Evolutionary conservation across 2,329 filamentous ascomycete species (phyloP).

Genomic region (Fusarium sp.): DNA sequence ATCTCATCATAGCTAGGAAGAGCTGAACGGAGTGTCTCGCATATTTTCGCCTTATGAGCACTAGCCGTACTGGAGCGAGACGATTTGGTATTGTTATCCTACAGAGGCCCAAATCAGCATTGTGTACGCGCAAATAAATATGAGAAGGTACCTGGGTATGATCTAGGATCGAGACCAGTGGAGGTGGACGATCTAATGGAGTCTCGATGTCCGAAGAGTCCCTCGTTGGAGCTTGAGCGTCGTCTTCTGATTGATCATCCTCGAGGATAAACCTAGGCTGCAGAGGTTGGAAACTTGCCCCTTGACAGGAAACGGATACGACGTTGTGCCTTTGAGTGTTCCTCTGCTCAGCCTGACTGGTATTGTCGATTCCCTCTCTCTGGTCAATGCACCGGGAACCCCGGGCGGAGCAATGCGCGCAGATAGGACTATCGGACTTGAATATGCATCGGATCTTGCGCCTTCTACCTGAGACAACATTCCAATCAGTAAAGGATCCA

Average conservation of each 20-base stretch:
- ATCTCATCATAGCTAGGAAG: neutral
- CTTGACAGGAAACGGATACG: neutral
- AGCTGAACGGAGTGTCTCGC: neutral
- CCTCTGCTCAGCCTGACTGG: neutral
- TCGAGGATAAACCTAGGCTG: neutral
- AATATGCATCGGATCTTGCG: neutral
- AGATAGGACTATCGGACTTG: neutral
- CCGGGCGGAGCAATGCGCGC: neutral
- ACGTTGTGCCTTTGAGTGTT: neutral
- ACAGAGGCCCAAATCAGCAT: no score
- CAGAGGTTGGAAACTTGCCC: neutral
- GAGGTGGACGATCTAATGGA: conserved; percentile 1
- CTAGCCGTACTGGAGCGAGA: neutral
- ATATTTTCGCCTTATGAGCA: neutral
- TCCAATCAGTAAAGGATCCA: neutral
- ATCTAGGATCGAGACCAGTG: neutral
- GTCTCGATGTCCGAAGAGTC: neutral
- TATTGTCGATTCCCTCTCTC: neutral
- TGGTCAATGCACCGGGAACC: neutral
- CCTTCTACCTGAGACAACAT: neutral
- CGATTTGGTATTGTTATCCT: neutral
- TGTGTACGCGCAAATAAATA: neutral
- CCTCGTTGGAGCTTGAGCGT: neutral
- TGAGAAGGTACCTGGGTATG: neutral
- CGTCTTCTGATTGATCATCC: neutral